Base-by-base conservation (phyloP, 768 basidiomycete genomes). In the Trametes cinnabarina region DNA sequence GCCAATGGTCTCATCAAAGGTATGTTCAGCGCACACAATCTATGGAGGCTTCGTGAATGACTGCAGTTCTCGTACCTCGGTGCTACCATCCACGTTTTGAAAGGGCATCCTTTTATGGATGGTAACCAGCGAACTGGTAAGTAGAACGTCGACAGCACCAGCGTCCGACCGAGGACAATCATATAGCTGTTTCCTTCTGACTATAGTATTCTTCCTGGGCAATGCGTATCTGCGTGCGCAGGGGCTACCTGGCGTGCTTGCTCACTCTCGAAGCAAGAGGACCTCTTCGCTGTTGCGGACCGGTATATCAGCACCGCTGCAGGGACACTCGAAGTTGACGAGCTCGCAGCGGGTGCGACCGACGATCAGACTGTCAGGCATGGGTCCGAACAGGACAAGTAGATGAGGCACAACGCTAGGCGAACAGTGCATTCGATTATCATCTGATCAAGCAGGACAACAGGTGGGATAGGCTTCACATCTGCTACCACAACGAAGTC, bases 121-220 rank as follows among this genome's bases (percentile, higher is more conserved):
- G 72, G 71, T 5, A 72, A 71, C 46, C 69, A 72, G 47, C 62
- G 68, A 19, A 71, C 70, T 28, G 68, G 71, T 20, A 25, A 19
- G 34, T n/a, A 12, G 3, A 26, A 19, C 61, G 58, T 4, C 35
- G 8, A 30, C 46, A 10, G 9, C 11, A 30, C 32, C 41, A 69
- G 70, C 66, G n/a, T 70, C 69, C 53, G 70, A 67, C 51, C 47
- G 69, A 6, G n/a, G n/a, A n/a, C n/a, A n/a, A n/a, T n/a, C n/a
- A n/a, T 67, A 63, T 2, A 68, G 70, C 30, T 32, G 30, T 7
- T 32, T 32, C 30, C 30, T 32, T 12, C 30, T 32, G 12, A 6
- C 30, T n/a, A n/a, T n/a, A 32, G 30, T 12, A 12, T 32, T 32
- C 12, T 32, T 32, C 30, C 30, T 32, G 6, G 30, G 30, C 30